Evolutionary conservation across 2,329 filamentous ascomycete genomes (phyloP), one percentile per base, ranked within the genome.

Genomic region (Talaromyces sp.): DNA sequence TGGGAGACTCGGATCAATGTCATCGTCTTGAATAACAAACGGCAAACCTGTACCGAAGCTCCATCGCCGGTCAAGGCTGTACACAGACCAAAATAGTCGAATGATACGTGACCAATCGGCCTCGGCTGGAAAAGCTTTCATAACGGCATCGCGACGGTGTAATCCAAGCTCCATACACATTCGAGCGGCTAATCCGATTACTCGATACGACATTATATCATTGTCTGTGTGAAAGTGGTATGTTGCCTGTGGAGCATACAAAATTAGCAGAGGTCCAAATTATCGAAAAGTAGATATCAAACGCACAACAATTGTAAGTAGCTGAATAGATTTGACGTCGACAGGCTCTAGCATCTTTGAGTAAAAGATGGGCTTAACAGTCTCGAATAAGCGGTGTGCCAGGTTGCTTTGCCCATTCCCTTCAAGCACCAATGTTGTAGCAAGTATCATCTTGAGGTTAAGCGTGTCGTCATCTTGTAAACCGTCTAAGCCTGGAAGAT

Each of bases 1-100:
- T 1, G 90, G 91, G 24, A 97, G 76, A 56, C 84, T 83, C 0
- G 88, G 85, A 68, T 96, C 92, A 62, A 96, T 90, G 69, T 96
- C 91, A 17, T 89, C 84, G 68, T 96, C 92, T 65, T 93, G 88
- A 38, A 96, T 80, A 2, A 90, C 88, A 75, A 91, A 96, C 0
- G 92, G 92, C 72, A 96, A 82, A 0, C 92, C 92, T 0, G 90
- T 92, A n/a, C 88, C 90, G 66, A 96, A 91, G 64, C 89, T 91
- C 91, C 91, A 96, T 56, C 92, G 83, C 43, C 91, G 82, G 71
- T 96, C 92, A 43, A 96, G 79, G 3, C 92, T 87, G 69, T 94
- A 96, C 19, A 92, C 86, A 1, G 88, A 86, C 92, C 91, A 97
- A 73, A 95, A 96, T 14, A 90, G 84, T 55, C 88, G 85, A 29